Evolutionary conservation across 331 rosid genomes (phyloP).

Genomic region (Telfairia occidentalis): DNA sequence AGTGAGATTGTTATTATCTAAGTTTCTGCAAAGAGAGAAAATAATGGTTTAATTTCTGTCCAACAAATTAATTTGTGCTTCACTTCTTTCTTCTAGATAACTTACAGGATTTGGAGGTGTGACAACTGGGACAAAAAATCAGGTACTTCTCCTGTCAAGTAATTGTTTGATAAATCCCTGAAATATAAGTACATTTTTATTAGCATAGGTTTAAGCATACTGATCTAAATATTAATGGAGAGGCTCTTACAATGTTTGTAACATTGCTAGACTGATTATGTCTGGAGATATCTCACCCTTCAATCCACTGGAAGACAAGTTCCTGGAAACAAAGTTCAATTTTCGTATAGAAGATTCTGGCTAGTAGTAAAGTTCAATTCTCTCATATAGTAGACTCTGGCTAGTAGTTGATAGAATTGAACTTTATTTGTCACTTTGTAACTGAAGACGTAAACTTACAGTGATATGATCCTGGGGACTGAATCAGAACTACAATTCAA

Average conservation of each 20-base stretch:
- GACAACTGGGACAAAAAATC: slow-evolving; percentile 26
- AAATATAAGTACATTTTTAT: neutral
- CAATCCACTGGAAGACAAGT: slow-evolving; percentile 34
- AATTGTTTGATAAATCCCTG: slow-evolving; percentile 46
- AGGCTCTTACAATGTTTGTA: slow-evolving; percentile 34
- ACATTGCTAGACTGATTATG: slow-evolving; percentile 23
- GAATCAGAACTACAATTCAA: slow-evolving; percentile 9
- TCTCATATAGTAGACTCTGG: neutral
- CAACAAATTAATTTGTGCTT: neutral
- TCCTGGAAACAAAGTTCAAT: slow-evolving; percentile 14
- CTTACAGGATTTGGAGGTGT: slow-evolving; percentile 21
- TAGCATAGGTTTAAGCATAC: neutral
- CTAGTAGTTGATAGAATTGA: neutral
- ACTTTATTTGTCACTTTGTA: neutral
- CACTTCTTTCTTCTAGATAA: neutral
- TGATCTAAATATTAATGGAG: neutral
- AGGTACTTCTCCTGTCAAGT: slow-evolving; percentile 37
- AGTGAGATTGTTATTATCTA: slow-evolving; percentile 30
- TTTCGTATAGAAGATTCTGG: neutral
- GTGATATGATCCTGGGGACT: slow-evolving; percentile 16
- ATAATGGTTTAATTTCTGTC: neutral
- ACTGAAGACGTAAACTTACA: slow-evolving; percentile 10
- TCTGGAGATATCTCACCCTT: slow-evolving; percentile 17
- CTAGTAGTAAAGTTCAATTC: slow-evolving; percentile 5
- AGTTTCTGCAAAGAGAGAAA: slow-evolving; percentile 20